Conservation (phyloP, 192 early-diverging fungal genomes). For the Coemansia sp. region DNA sequence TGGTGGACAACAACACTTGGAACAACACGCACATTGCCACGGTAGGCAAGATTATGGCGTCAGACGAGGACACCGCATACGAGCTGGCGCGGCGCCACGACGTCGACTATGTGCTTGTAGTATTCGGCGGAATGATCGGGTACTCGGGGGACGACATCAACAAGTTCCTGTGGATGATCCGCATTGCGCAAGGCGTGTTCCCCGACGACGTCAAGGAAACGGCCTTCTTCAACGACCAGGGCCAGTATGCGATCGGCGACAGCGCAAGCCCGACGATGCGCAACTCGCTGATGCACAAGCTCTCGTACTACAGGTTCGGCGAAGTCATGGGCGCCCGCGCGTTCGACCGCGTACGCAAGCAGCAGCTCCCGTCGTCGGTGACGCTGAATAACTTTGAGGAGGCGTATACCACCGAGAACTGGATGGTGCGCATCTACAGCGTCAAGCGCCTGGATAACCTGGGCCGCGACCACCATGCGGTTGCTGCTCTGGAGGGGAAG, state of each 20-base stretch:
- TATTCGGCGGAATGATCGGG: conserved; percentile 95
- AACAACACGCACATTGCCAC: conserved; percentile 99
- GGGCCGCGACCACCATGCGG: conserved; percentile 62
- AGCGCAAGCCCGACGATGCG: conserved; percentile 86
- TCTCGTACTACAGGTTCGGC: conserved; percentile 92
- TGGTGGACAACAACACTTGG: conserved; percentile 99
- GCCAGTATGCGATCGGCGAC: conserved; percentile 93
- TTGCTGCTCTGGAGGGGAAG: conserved; percentile 13
- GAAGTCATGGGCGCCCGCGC: conserved; percentile 79
- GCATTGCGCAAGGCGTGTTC: conserved; percentile 97
- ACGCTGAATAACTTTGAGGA: conserved; percentile 87
- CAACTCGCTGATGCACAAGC: conserved; percentile 94
- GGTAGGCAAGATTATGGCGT: conserved; percentile 92
- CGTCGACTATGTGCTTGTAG: conserved; percentile 95
- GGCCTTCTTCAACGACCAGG: conserved; percentile 81
- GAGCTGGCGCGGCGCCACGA: conserved; percentile 87
- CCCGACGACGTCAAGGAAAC: conserved; percentile 91
- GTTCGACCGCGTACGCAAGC: conserved; percentile 83
- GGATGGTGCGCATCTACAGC: conserved; percentile 98
- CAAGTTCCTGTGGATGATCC: conserved; percentile 99
- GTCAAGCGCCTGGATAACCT: conserved; percentile 96
- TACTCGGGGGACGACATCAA: conserved; percentile 99
- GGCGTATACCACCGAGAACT: conserved; percentile 90
- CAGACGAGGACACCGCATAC: conserved; percentile 88
- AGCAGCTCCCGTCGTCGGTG: conserved; percentile 73